Evolutionary conservation across 2,329 filamentous ascomycete genomes (phyloP).

Genomic region (Xylaria sp.): DNA sequence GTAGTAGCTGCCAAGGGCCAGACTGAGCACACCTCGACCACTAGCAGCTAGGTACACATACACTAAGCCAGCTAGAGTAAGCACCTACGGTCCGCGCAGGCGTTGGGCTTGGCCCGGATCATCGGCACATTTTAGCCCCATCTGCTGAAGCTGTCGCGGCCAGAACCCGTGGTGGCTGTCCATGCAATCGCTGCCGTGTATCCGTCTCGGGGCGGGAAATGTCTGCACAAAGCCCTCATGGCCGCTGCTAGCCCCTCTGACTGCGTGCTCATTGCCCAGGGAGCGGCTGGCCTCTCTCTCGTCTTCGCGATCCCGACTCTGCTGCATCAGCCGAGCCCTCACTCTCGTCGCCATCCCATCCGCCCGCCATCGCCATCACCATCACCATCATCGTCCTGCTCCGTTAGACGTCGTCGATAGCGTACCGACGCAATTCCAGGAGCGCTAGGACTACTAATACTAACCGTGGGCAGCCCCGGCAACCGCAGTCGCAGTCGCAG

Average conservation of each 20-base stretch:
- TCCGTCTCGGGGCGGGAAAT: conserved; percentile 38
- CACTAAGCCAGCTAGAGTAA: too few relatives aligned
- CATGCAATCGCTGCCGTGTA: conserved; percentile 39
- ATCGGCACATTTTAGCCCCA: conserved; percentile 38
- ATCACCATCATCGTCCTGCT: too few relatives aligned
- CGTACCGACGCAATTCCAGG: neutral
- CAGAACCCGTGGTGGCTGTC: conserved; percentile 34
- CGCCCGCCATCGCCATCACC: neutral
- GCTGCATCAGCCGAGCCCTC: conserved; percentile 2
- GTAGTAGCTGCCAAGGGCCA: too few relatives aligned
- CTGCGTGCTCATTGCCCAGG: conserved; percentile 26
- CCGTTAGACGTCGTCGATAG: conserved; percentile 7
- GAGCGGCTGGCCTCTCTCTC: conserved; percentile 29
- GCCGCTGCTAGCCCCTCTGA: conserved; percentile 32
- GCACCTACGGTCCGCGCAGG: conserved; percentile 18
- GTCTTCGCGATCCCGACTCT: conserved; percentile 6
- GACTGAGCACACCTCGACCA: too few relatives aligned
- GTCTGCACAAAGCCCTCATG: conserved; percentile 41
- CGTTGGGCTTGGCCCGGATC: conserved; percentile 36
- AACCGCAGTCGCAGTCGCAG: neutral
- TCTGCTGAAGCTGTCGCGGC: conserved; percentile 35
- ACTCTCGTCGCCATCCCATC: conserved; percentile 17
- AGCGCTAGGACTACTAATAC: conserved; percentile 1
- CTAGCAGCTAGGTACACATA: too few relatives aligned
- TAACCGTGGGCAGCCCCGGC: neutral